Evolutionary conservation across 306 rosid species (phyloP).

Genomic region (Rosa persica): DNA sequence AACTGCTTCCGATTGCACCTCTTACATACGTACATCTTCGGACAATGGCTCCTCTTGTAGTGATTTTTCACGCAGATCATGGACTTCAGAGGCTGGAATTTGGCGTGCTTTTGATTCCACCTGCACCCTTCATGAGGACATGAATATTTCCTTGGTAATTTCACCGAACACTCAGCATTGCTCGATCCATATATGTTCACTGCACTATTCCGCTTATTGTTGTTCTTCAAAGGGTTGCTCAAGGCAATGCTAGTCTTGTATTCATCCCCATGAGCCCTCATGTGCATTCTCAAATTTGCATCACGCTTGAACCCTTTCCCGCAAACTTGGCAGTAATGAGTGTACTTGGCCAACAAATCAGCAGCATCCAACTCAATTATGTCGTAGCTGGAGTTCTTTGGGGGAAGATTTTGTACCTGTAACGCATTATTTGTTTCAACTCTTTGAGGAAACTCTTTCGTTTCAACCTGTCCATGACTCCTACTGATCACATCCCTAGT

Average conservation of each 20-base stretch:
- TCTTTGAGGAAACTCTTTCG: background rate
- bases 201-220: background rate
- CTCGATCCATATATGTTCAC: background rate
- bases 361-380: slow-evolving; percentile 64
- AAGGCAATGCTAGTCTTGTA: slow-evolving; percentile 74
- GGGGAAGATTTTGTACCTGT: background rate
- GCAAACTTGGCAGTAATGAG: slow-evolving; percentile 87
- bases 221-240: slow-evolving; percentile 63
- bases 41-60: slow-evolving; percentile 92
- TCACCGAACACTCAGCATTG: slow-evolving; percentile 19
- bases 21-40: slow-evolving; percentile 92
- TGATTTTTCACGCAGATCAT: slow-evolving; percentile 94
- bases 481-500: slow-evolving; percentile 7
- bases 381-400: slow-evolving; percentile 30
- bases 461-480: background rate
- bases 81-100: slow-evolving; percentile 89
- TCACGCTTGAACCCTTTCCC: slow-evolving; percentile 94
- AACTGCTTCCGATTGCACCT: slow-evolving; percentile 80
- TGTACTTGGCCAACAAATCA: slow-evolving; percentile 84
- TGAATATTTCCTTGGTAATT: slow-evolving; percentile 59
- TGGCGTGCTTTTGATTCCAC: slow-evolving; percentile 78
- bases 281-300: slow-evolving; percentile 92
- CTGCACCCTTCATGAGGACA: slow-evolving; percentile 93
- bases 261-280: slow-evolving; percentile 97
- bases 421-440: background rate